Base-by-base conservation (phyloP, 345 rosid species). In the Eucalyptus decipiens region DNA sequence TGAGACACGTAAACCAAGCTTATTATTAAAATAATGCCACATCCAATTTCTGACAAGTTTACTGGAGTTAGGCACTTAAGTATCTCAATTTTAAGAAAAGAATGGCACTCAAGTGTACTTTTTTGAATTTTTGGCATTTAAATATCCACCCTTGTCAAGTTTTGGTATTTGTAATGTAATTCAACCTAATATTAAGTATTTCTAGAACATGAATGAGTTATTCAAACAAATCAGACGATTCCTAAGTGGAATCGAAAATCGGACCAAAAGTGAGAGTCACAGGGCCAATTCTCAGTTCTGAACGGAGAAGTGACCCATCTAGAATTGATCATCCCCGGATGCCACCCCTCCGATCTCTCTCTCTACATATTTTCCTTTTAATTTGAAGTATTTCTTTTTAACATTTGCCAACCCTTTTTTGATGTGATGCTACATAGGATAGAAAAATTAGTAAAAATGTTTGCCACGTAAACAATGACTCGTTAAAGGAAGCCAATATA, bases 11-110 rank as follows among this genome's bases (percentile, higher is more conserved):
- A 52, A 5, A 52, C 58, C 58, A 52, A 52, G 58, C 11, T 52
- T 52, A 52, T 52, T 19, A 52, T 52, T 52, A 8, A 52, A 52
- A 52, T 52, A 52, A 3, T 52, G 2, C 26, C 58, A 21, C 58
- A 52, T 52, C 1, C 0, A 2, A 52, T 52, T 52, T 21, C 11
- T 52, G 0, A 11, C 26, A 52, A 21, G 26, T 21, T 4, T 52
- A 52, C 1, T 52, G 2, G 58, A 21, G 11, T 52, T 8, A n/a
- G 58, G 58, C 11, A 52, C 2, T 19, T 52, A 52, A 2, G 5
- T 52, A 4, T 52, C 24, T 0, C 58, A 52, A 52, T 52, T 52
- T 52, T 7, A 52, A 52, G 2, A 52, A 52, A 52, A 52, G 11
- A 52, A 52, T 19, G 0, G 5, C 58, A 52, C 5, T 52, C 21